Base-by-base conservation (phyloP, 805 yeast genomes). In the Cyberlindnera meyerae region DNA sequence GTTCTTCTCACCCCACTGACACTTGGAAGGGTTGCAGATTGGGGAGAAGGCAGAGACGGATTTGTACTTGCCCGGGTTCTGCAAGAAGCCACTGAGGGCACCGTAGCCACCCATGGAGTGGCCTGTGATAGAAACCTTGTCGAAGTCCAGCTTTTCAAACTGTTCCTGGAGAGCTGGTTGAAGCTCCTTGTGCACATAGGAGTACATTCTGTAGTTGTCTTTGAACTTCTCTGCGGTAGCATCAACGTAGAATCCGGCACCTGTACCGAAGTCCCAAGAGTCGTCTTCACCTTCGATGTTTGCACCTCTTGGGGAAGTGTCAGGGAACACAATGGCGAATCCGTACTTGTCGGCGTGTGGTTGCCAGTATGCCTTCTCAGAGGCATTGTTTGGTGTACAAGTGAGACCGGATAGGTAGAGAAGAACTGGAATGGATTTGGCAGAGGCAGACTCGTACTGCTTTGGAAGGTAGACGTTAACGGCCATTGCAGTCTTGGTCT, bases 41-140 rank as follows among this genome's bases (percentile, higher is more conserved):
- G 98, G 97, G 0, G 97, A 75, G 64, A 90, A 90, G 0, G 96
- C 97, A 40, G 86, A 75, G 28, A 84, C 89, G 2, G 93, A 78
- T 56, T 75, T 75, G 67, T 82, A 90, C 51, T 66, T 68, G 2
- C 78, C 81, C 1, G 89, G 85, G 57, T 82, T 77, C 44, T 70
- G 74, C 42, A 90, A 62, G 48, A 62, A 77, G n/a, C 78, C 66
- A 42, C 82, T 65, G 42, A 90, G 62, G 0, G 98, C 95, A 39
- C 97, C 98, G 57, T 75, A 86, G 1, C 98, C 98, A 34, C 98
- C 98, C 97, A 93, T 93, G 1, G 98, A 93, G 60, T 93, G 97
- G 29, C 98, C 98, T n/a, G 93, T 78, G 47, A 90, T 76, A 15
- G 90, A 74, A 34, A 79, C 71, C 27, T 73, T 79, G 27, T 63